Evolutionary conservation across 768 basidiomycete genomes (phyloP).

Genomic region (Serendipita sp.): DNA sequence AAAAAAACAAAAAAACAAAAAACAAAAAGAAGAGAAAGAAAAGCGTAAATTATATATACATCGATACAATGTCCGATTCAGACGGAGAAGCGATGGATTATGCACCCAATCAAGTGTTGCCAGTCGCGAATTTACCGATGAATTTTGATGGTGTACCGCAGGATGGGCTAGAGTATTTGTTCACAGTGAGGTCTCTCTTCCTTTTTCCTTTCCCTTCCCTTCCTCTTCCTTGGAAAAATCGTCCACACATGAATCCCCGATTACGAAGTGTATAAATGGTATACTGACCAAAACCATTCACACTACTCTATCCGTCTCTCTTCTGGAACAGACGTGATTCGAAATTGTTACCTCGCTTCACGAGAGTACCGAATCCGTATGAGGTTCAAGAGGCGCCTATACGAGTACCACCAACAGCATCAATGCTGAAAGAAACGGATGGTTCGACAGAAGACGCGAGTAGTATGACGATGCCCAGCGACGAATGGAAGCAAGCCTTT

Average conservation of each 20-base stretch:
- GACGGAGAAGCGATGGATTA: constrained; percentile 2
- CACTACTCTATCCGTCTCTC: too few species aligned
- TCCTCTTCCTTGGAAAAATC: neutral
- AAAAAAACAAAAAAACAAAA: too few species aligned
- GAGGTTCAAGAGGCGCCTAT: constrained; percentile 19
- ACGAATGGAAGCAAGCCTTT: constrained; percentile 48
- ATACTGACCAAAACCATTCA: too few species aligned
- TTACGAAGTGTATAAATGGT: too few species aligned
- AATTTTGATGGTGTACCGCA: constrained; percentile 45
- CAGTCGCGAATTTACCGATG: constrained; percentile 62
- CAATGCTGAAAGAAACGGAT: constrained; percentile 11
- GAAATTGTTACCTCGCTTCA: constrained; percentile 42
- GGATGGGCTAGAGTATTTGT: constrained; percentile 67
- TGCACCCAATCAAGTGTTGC: constrained; percentile 25
- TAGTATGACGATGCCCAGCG: constrained; percentile 27
- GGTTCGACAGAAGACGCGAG: constrained; percentile 12
- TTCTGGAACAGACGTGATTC: constrained; percentile 45
- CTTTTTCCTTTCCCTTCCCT: neutral
- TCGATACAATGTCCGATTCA: too few species aligned
- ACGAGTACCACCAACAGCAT: neutral
- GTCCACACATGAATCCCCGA: too few species aligned
- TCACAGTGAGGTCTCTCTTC: constrained; percentile 50
- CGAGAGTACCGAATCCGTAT: constrained; percentile 55
- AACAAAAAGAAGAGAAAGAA: too few species aligned
- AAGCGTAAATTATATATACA: too few species aligned